These are phyloP conservation scores for Cytospora paraplurivora DNA, from an alignment of 2,329 filamentous ascomycete species.

Conservation along the genomic window DNA sequence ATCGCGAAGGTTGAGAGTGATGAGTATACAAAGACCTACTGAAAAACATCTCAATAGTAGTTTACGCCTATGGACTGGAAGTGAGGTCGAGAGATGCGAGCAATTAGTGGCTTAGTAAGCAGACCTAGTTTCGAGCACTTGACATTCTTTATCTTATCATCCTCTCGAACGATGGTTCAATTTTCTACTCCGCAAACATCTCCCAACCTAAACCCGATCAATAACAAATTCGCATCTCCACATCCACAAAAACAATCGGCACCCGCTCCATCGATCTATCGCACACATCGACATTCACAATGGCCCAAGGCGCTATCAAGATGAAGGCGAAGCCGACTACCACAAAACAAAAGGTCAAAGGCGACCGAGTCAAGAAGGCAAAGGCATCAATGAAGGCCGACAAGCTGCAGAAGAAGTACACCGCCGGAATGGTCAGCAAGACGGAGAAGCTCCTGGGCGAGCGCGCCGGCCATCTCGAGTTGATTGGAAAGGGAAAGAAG, in stretches of 20 bases:
- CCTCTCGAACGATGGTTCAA: neutral
- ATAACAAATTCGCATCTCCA: neutral
- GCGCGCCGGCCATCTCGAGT: slow-evolving; percentile 60
- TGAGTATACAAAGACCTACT: too few species aligned
- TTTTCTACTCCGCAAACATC: neutral
- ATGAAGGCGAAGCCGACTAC: slow-evolving; percentile 46
- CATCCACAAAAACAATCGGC: neutral
- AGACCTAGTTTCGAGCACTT: too few species aligned
- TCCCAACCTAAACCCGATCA: neutral
- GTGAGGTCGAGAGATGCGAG: too few species aligned
- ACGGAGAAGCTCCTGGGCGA: slow-evolving; percentile 62
- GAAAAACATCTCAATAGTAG: too few species aligned
- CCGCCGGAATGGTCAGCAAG: slow-evolving; percentile 54
- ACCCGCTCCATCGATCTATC: neutral
- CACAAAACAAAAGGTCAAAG: slow-evolving; percentile 50
- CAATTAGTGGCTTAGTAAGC: neutral
- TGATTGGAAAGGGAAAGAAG: slow-evolving; percentile 60
- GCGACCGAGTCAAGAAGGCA: slow-evolving; percentile 41
- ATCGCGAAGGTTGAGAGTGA: too few species aligned
- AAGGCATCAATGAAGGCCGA: slow-evolving; percentile 45
- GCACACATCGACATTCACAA: slow-evolving; percentile 32
- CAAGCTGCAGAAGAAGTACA: slow-evolving; percentile 58
- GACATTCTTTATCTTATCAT: neutral
- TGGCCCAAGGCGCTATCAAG: slow-evolving; percentile 60
- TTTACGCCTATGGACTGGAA: too few species aligned